Percentiles rank a stretch among this genome's conserved stretches.
Conservation (phyloP, 768 basidiomycete genomes). For the Auricularia cornea region DNA sequence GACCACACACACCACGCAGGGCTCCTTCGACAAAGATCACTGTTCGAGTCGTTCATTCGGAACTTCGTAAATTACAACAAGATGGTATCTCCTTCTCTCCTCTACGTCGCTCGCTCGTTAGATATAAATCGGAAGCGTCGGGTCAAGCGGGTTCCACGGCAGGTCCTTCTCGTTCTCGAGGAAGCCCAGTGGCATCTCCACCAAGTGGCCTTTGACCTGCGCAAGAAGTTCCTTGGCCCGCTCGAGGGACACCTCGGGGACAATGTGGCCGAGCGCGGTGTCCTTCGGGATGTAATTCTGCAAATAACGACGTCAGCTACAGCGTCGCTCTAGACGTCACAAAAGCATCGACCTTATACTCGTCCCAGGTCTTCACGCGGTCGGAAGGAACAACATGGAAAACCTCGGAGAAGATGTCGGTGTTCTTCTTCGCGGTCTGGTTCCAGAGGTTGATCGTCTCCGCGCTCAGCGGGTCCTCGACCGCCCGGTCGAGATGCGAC, state of each 20-base stretch:
- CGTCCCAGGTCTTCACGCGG: constrained; percentile 65
- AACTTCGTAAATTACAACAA: neutral
- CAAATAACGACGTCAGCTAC: neutral
- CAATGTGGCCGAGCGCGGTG: constrained; percentile 68
- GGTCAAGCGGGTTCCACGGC: constrained; percentile 59
- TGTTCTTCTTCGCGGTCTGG: constrained; percentile 67
- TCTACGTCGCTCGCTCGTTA: constrained; percentile 26
- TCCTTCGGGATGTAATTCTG: constrained; percentile 69
- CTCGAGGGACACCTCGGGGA: constrained; percentile 51
- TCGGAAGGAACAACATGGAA: constrained; percentile 86
- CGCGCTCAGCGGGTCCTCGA: constrained; percentile 74
- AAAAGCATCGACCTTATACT: constrained; percentile 59
- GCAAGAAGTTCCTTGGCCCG: constrained; percentile 70
- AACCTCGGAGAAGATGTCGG: constrained; percentile 77
- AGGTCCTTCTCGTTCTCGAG: constrained; percentile 72
- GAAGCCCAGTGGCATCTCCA: constrained; percentile 48
- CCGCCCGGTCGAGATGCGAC: constrained; percentile 53
- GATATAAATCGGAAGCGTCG: constrained; percentile 73
- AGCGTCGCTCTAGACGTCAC: neutral
- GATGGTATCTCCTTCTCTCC: neutral
- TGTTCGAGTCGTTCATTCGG: neutral
- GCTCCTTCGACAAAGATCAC: no score
- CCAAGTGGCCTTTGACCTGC: constrained; percentile 41
- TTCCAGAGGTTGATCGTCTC: constrained; percentile 51
- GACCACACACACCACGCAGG: no score